Evolutionary conservation across 2,329 filamentous ascomycete genomes (phyloP), one percentile per base, ranked within the genome.

Genomic region (Penicillium thymicola): DNA sequence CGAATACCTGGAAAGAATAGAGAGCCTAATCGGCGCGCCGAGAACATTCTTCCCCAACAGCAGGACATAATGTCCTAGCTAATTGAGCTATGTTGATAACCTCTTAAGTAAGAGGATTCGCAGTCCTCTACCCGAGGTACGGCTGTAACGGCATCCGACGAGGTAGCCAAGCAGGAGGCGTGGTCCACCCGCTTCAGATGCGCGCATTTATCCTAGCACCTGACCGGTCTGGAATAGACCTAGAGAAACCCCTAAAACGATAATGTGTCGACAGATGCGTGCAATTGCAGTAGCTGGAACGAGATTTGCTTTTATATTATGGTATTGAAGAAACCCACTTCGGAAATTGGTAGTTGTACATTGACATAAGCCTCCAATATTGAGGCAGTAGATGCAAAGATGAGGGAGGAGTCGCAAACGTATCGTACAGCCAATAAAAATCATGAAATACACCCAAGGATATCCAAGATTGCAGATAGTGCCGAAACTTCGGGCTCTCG

Each of bases 1-100:
- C 57, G 18, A 43, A 62, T 11, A 57, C 74, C 7, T 96, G 85
- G 82, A 78, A 81, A 55, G 76, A 11, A 66, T 79, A 1, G 70
- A 77, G 40, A 79, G 79, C 7, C 75, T 87, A 55, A 83, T 89
- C 23, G 73, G 76, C 21, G 27, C 9, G 9, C 10, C 9, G 27
- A 28, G 27, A 28, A 4, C 27, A 9, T 10, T 28, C 27, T 28
- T 28, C 27, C 27, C 27, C 27, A 4, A 28, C 27, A 28, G 27
- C 6, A 28, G 27, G 3, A 28, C 27, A 28, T 10, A 28, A 28
- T 28, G 27, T 28, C 27, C 3, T 28, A 28, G n/a, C n/a, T 21
- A 38, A 18, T 11, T 21, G 37, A 13, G n/a, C 37, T 13, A 10
- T 2, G 5, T 38, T 13, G 18, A 4, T 38, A 21, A 13, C 18